phyloP scores from a whole-genome alignment of 2,329 filamentous ascomycete genomes.

The Fusarium guadeloupense region DNA sequence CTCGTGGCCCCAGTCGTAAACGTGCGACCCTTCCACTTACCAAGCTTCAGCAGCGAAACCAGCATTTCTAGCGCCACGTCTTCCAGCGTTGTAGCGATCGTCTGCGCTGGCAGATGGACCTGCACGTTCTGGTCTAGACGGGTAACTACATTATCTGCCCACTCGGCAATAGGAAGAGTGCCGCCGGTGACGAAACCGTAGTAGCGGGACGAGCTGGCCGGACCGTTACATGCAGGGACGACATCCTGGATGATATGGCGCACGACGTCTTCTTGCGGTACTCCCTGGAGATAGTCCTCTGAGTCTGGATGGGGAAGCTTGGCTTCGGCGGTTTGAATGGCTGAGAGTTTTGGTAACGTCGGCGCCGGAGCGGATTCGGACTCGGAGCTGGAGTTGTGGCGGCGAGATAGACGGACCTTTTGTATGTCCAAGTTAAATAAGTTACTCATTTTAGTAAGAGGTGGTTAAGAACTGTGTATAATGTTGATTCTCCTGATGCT shows the following conservation, averaged over 20 bases:
- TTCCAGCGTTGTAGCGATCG: slow-evolving; percentile 80
- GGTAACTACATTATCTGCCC: slow-evolving; percentile 86
- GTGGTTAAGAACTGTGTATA: too few species aligned
- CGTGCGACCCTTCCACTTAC: slow-evolving; percentile 64
- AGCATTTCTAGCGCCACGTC: slow-evolving; percentile 76
- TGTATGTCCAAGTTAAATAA: slow-evolving; percentile 42
- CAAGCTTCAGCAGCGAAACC: slow-evolving; percentile 70
- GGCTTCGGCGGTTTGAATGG: slow-evolving; percentile 51
- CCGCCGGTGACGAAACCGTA: slow-evolving; percentile 92
- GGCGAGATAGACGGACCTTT: slow-evolving; percentile 36
- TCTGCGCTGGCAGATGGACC: slow-evolving; percentile 82
- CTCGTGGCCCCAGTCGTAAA: slow-evolving; percentile 73
- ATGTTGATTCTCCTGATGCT: too few species aligned
- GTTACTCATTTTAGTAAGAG: slow-evolving; percentile 38
- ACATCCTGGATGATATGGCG: slow-evolving; percentile 58
- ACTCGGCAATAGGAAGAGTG: slow-evolving; percentile 77
- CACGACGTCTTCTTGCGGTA: slow-evolving; percentile 43
- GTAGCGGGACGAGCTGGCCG: slow-evolving; percentile 73
- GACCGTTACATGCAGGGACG: slow-evolving; percentile 70
- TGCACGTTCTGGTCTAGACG: slow-evolving; percentile 84
- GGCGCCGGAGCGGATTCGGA: slow-evolving; percentile 33
- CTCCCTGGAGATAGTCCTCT: slow-evolving; percentile 46
- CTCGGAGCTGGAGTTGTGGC: slow-evolving; percentile 10
- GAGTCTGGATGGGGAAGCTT: slow-evolving; percentile 50
- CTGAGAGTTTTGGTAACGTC: slow-evolving; percentile 51